Base-by-base conservation (phyloP, 2,329 filamentous ascomycete genomes). In the Fusarium sarcochroum region DNA sequence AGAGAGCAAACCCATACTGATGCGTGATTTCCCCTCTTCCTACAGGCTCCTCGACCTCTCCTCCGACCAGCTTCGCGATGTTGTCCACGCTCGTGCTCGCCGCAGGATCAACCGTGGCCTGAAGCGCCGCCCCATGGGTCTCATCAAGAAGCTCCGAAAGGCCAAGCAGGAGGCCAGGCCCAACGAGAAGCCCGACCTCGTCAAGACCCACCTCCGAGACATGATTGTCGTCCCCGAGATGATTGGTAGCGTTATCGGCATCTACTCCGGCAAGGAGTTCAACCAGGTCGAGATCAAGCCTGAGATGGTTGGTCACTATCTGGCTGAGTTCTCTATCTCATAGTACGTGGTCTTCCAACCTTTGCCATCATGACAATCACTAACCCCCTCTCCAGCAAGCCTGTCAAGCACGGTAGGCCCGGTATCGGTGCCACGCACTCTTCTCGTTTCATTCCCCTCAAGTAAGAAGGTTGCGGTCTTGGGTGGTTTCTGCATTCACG, bases 341-440 rank as follows among this genome's bases (percentile, higher is more conserved):
- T 99, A 99, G 93, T 97, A 92, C 79, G 93, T 93, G 74, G 8
- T 40, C 30, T 17, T 15, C 6, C 6, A 7, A n/a, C 21, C 3
- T 35, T 21, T 13, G 7, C 27, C 27, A 21, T 30, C 4, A 21
- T 40, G 20, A 13, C 5, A 32, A 18, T 48, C 65, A 70, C 89
- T 91, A 82, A 92, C 84, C 77, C 74, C 58, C 48, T 10, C 49
- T 40, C 64, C 79, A 97, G 94, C 93, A 94, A 94, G 88, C 96
- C 96, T 81, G 96, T 99, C 91, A 99, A 98, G 93, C 96, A 99
- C 92, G 96, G 96, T 91, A 90, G 96, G 86, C 96, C 96, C 81
- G 96, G 96, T 98, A 99, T 99, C 82, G 96, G 96, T 97, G 96
- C 96, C 81, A 99, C 96, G 79, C 94, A 99, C 93, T 98, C 95